These are phyloP conservation scores for Pichia cabralensis DNA, from an alignment of 805 yeast species.

Conservation along the genomic window DNA sequence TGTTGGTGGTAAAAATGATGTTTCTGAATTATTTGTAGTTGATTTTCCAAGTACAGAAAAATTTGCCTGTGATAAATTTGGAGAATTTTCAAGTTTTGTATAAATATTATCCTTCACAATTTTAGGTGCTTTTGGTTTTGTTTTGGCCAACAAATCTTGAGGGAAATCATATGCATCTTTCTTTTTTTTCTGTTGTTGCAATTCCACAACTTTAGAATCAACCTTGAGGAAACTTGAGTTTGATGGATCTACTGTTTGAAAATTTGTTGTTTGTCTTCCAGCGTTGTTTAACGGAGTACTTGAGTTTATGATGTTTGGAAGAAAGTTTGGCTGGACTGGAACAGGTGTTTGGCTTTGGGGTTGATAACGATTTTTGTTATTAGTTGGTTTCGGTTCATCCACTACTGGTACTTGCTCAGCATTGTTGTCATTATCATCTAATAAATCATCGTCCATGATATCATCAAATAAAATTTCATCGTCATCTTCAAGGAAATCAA, in stretches of 20 bases:
- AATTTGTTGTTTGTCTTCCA: too few species aligned
- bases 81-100: constrained; percentile 17
- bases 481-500: constrained; percentile 33
- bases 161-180: constrained; percentile 79
- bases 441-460: constrained; percentile 23
- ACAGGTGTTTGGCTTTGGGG: too few species aligned
- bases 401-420: background rate
- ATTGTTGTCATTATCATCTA: background rate
- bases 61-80: too few species aligned
- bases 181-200: constrained; percentile 43
- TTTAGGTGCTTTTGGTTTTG: constrained; percentile 29
- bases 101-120: constrained; percentile 25
- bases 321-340: too few species aligned
- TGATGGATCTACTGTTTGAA: too few species aligned
- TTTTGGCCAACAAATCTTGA: constrained; percentile 36
- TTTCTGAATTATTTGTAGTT: too few species aligned
- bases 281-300: too few species aligned
- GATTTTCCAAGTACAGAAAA: background rate
- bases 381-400: background rate
- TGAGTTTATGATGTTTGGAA: too few species aligned
- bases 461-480: constrained; percentile 31
- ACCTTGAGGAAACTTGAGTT: too few species aligned
- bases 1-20: constrained; percentile 3
- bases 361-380: too few species aligned
- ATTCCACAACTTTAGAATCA: constrained; percentile 21